Evolutionary conservation across 140 eudicot genomes (phyloP), one percentile per base, ranked within the genome.

Genomic region (Bidens hawaiensis): DNA sequence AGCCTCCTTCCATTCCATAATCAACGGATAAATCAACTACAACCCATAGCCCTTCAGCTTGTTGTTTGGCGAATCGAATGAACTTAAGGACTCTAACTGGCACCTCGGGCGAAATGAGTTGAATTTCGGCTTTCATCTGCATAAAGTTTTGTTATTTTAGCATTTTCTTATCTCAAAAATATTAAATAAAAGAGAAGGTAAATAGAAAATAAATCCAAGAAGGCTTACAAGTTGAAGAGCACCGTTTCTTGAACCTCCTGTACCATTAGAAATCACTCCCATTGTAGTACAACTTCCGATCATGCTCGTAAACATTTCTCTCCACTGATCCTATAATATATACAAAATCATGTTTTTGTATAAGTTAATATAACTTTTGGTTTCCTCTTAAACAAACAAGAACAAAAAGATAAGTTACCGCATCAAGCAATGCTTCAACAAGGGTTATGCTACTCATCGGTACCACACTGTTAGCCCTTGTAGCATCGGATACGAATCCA

Each of bases 1-100:
- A 48, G 16, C n/a, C n/a, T 30, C 69, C 75, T 16, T 84, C 87
- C 17, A 59, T 66, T 3, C 71, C 30, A 31, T 60, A 31, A 18
- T 82, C 81, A 7, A 85, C 62, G 53, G 96, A 88, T 41, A 88
- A 76, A 21, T 85, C 90, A 52, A 82, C 96, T 47, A 88, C 86
- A 27, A 67, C 80, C 96, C 96, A 88, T 27, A 78, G 27, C 28
- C 82, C 78, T 40, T 82, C 85, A 2, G 77, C 79, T 46, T 70
- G 82, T 38, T 82, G 80, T 67, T 78, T 77, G 73, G 84, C 62
- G 64, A 75, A 82, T 5, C 94, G 82, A 21, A 88, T 60, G 46
- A 85, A 85, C 34, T 76, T 73, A 19, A 75, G 69, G 46, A 64
- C 73, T 34, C 96, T 82, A 49, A 74, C 68, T 0, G 94, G 87